Conservation (phyloP, 2,329 filamentous ascomycete genomes). For the Phyllachora maydis region DNA sequence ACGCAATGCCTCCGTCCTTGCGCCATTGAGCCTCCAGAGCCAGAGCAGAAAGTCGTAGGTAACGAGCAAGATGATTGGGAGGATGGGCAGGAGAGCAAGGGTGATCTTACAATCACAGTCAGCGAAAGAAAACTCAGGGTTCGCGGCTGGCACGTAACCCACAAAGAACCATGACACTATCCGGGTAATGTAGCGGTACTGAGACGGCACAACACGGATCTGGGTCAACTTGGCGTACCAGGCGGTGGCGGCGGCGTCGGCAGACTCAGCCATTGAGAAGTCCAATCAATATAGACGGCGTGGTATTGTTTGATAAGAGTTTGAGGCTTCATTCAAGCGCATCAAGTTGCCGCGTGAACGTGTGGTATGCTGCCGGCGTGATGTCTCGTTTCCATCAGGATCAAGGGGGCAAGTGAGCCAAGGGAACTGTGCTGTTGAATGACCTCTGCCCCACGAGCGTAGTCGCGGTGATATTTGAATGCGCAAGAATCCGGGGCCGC, state of each 20-base stretch:
- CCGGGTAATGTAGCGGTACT: conserved; percentile 6
- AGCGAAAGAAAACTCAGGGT: not conserved
- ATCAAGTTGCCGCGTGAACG: too few species aligned
- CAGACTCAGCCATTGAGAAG: too few species aligned
- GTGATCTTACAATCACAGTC: conserved; percentile 12
- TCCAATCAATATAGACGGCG: too few species aligned
- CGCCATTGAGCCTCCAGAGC: conserved; percentile 22
- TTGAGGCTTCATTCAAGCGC: too few species aligned
- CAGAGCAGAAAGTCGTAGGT: conserved; percentile 29
- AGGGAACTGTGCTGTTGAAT: too few species aligned
- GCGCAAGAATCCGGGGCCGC: too few species aligned
- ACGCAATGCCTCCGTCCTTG: conserved; percentile 2
- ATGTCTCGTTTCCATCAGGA: too few species aligned
- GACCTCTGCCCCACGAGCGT: too few species aligned
- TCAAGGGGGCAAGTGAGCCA: too few species aligned
- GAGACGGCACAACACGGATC: conserved; percentile 4
- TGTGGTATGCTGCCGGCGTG: too few species aligned
- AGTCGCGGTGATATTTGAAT: too few species aligned
- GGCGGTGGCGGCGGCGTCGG: conserved; percentile 2
- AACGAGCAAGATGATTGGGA: conserved; percentile 25
- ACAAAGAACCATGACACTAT: conserved; percentile 10
- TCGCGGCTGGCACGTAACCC: conserved; percentile 1
- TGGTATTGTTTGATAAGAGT: too few species aligned
- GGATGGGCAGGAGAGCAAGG: conserved; percentile 21
- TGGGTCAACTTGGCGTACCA: conserved; percentile 6